Conservation (phyloP, 768 basidiomycete genomes). For the Boletellus sp. region DNA sequence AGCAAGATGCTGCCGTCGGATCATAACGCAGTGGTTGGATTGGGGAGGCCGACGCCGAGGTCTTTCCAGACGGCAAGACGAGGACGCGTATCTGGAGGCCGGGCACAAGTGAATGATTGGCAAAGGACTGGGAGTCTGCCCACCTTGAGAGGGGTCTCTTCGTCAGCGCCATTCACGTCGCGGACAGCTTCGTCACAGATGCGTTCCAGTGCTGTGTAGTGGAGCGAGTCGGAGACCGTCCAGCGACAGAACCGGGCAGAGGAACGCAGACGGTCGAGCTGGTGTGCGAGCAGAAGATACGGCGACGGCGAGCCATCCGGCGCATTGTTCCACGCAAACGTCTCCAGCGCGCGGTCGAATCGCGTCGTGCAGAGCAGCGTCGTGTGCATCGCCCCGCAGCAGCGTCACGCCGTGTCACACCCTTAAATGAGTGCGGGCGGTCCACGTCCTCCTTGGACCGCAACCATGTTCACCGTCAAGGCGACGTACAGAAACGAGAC, state of each 20-base stretch:
- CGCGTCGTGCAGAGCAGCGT: conserved; percentile 52
- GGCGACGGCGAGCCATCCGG: conserved; percentile 47
- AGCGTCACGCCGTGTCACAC: conserved; percentile 22
- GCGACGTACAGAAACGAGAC: conserved; percentile 71
- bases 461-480: conserved; percentile 71
- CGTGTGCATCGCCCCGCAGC: conserved; percentile 18
- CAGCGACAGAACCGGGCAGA: conserved; percentile 53
- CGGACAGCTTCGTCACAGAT: conserved; percentile 47
- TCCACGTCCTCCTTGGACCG: conserved; percentile 13
- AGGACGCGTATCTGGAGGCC: conserved; percentile 50
- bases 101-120: background rate
- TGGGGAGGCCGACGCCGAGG: conserved; percentile 35
- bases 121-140: background rate
- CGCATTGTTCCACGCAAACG: conserved; percentile 56
- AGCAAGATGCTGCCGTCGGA: conserved; percentile 38
- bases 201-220: conserved; percentile 38
- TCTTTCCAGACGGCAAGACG: conserved; percentile 37
- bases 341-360: conserved; percentile 50
- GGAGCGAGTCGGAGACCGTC: conserved; percentile 35
- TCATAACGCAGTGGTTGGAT: conserved; percentile 34
- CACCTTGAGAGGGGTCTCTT: conserved; percentile 24
- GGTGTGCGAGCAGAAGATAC: conserved; percentile 59
- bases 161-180: conserved; percentile 12
- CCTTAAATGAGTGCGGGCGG: conserved; percentile 20
- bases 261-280: conserved; percentile 54